Percentiles rank a stretch among this genome's conserved stretches.
Evolutionary conservation across 176 grass and related monocot genomes (phyloP).

Genomic region (Oryza glaberrima): DNA sequence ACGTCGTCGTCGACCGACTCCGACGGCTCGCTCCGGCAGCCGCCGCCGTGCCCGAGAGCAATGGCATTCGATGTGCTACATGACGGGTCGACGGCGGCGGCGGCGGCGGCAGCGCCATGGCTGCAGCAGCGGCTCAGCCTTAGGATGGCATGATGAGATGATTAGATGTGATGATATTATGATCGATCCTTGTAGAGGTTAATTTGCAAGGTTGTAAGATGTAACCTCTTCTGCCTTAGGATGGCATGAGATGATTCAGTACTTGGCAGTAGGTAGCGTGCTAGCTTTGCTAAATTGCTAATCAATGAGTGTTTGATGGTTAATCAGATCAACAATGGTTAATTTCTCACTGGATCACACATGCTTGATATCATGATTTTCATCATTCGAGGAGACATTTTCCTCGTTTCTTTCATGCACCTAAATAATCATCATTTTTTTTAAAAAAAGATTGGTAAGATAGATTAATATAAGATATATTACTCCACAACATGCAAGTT

Average conservation of each 20-base stretch:
- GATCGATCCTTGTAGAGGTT: neutral
- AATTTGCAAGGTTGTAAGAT: neutral
- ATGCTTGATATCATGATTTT: neutral
- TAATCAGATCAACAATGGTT: neutral
- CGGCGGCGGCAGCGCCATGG: slow-evolving; percentile 23
- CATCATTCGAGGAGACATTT: no score
- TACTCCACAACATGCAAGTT: no score
- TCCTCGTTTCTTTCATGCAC: no score
- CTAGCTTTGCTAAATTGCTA: slow-evolving; percentile 4
- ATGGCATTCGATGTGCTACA: slow-evolving; percentile 23
- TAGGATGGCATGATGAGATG: slow-evolving; percentile 51
- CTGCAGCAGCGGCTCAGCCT: slow-evolving; percentile 56
- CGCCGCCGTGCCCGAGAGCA: slow-evolving; percentile 16
- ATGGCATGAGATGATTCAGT: neutral
- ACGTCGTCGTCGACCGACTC: slow-evolving; percentile 35
- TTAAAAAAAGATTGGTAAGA: no score
- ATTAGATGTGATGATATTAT: neutral
- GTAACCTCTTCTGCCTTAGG: neutral
- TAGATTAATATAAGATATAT: no score
- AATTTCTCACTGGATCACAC: neutral
- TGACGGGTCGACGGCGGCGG: slow-evolving; percentile 18
- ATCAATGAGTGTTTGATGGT: neutral
- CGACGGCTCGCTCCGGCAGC: neutral
- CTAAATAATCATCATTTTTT: no score
- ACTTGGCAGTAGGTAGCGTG: neutral